Conservation (phyloP, 768 basidiomycete genomes). For the Chlorophyllum brunneum region DNA sequence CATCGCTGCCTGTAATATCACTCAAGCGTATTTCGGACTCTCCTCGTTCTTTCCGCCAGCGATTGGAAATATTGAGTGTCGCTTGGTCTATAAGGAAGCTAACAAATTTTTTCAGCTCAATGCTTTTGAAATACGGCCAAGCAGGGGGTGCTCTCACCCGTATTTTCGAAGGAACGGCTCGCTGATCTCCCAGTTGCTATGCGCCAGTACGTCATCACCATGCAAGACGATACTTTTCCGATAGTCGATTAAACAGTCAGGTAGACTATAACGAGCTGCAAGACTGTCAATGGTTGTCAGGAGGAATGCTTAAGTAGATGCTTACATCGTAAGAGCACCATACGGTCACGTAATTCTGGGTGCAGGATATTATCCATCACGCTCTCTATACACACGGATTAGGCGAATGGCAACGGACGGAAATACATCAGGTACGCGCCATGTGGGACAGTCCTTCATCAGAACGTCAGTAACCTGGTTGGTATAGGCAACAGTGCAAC, state of each 20-base stretch:
- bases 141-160: slow-evolving; percentile 44
- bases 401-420: slow-evolving; percentile 4
- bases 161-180: slow-evolving; percentile 84
- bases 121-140: neutral
- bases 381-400: slow-evolving; percentile 52
- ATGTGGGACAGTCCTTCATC: slow-evolving; percentile 73
- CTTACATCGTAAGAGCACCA: slow-evolving; percentile 83
- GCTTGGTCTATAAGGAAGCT: slow-evolving; percentile 79
- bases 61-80: slow-evolving; percentile 69
- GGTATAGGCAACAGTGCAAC: slow-evolving; percentile 11
- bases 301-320: neutral
- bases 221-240: slow-evolving; percentile 69
- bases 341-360: slow-evolving; percentile 85
- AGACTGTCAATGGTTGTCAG: neutral
- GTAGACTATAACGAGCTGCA: slow-evolving; percentile 72
- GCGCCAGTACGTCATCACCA: slow-evolving; percentile 88
- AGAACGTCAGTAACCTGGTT: slow-evolving; percentile 14
- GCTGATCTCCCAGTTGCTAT: slow-evolving; percentile 85
- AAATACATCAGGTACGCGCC: slow-evolving; percentile 37
- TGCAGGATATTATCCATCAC: slow-evolving; percentile 89
- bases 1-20: slow-evolving; percentile 26
- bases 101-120: slow-evolving; percentile 7
- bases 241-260: slow-evolving; percentile 77
- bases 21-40: slow-evolving; percentile 63
- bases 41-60: slow-evolving; percentile 85